phyloP scores from a whole-genome alignment of 73 alveolate genomes.

The Paramecium primaurelia region DNA sequence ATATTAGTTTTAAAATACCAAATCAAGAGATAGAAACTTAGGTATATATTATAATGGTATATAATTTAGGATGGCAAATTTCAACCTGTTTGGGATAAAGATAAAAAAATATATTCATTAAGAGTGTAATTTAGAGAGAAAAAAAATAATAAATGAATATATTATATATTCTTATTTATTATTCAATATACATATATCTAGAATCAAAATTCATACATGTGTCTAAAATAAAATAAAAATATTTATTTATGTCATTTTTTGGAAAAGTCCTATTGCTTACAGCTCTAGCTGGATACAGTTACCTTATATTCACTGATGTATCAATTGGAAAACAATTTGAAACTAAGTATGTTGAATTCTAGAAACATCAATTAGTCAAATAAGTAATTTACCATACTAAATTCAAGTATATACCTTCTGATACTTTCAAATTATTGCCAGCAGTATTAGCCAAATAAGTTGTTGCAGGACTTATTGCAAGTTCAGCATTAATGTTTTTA shows the following conservation, averaged over 20 bases:
- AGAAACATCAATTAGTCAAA: neutral
- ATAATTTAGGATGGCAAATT: conserved; percentile 35
- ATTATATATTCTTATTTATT: neutral
- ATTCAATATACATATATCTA: neutral
- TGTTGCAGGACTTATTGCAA: neutral
- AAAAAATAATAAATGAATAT: neutral
- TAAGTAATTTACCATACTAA: neutral
- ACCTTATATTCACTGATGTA: neutral
- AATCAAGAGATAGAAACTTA: conserved; percentile 54
- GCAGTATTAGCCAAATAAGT: conserved; percentile 16
- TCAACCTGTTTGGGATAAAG: conserved; percentile 57
- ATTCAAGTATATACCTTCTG: neutral
- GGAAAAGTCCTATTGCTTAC: conserved; percentile 12
- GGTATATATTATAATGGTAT: neutral
- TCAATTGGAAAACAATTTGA: neutral
- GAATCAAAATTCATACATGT: neutral
- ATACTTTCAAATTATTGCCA: neutral
- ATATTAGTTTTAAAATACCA: conserved; percentile 68
- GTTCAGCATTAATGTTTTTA: neutral
- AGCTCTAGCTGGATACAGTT: neutral
- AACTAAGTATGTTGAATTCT: neutral
- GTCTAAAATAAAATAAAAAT: neutral
- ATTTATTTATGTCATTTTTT: neutral
- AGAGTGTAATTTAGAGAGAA: conserved; percentile 51
- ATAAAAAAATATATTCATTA: conserved; percentile 52